These are phyloP conservation scores for Pseudozyma sp. DNA, from an alignment of 1,284 basidiomycete species.

Conservation along the genomic window DNA sequence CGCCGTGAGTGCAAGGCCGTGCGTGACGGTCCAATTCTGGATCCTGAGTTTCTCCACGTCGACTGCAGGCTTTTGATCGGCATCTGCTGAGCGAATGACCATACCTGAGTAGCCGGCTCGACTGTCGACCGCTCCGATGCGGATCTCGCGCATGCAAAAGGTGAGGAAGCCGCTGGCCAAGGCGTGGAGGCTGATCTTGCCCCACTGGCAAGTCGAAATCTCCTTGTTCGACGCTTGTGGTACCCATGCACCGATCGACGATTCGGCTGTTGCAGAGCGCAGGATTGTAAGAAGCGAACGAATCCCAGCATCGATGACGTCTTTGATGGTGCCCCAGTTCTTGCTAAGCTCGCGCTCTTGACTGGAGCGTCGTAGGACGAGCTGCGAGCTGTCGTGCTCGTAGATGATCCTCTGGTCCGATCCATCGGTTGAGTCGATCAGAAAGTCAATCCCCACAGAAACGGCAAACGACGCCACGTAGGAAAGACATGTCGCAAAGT, in stretches of 20 bases:
- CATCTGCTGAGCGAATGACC: conserved; percentile 2
- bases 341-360: conserved; percentile 42
- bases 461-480: conserved; percentile 38
- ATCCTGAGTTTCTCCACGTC: conserved; percentile 26
- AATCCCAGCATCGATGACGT: conserved; percentile 34
- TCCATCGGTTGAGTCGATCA: not conserved
- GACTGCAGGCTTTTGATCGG: not conserved
- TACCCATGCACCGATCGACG: conserved; percentile 14
- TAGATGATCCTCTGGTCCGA: not conserved
- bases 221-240: not conserved
- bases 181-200: not conserved
- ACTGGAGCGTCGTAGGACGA: conserved; percentile 18
- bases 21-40: conserved; percentile 44
- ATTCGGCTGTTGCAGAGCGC: not conserved
- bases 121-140: conserved; percentile 34
- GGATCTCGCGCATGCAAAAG: conserved; percentile 34
- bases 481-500: conserved; percentile 34
- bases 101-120: conserved; percentile 28
- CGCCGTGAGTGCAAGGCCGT: conserved; percentile 30
- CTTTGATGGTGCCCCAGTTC: conserved; percentile 48
- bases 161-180: conserved; percentile 22
- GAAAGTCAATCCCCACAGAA: conserved; percentile 26
- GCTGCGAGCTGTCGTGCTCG: conserved; percentile 27
- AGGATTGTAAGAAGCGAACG: conserved; percentile 22
- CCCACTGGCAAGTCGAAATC: not conserved